Evolutionary conservation across 108 stramenopile genomes (phyloP), one percentile per base, ranked within the genome.

Genomic region (Skeletonema costatum): DNA sequence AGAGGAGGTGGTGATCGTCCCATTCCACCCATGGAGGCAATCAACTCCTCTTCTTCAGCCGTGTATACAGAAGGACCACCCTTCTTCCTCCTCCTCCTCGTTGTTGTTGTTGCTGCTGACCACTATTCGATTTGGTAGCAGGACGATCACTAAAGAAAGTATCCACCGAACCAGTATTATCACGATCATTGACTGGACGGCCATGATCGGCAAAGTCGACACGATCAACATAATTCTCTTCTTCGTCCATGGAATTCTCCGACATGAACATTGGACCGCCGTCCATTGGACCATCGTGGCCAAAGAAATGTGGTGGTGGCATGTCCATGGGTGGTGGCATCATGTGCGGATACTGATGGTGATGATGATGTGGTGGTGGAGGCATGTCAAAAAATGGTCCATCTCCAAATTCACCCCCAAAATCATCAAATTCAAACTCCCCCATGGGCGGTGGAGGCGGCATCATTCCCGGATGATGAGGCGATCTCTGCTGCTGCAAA

Each of bases 21-120:
- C 66, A 56, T 90, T 17, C 93, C 93, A 30, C 90, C 90, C 85
- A 94, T 81, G 64, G 86, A 65, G 10, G 64, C 71, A 65, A 94
- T 94, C 9, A 94, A 6, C 33, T 90, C 88, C 63, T 92, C 90
- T 75, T 94, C 91, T 64, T 92, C 91, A 38, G 85, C 84, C 5
- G 88, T 90, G 68, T 92, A 92, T 4, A 86, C 77, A 10, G 68
- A 60, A 11, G 88, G 73, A n/a, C 74, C 65, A 60, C 60, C 62
- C 31, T n/a, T n/a, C n/a, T n/a, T n/a, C n/a, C n/a, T n/a, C 74
- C 72, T 11, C 61, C 53, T 11, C 17, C 5, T 3, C 58, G 16
- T 73, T 56, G 25, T 25, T 25, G 25, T 25, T 25, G 25, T 25
- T 25, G 25, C 25, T 25, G 70, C 30, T 63, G 32, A n/a, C 46